Conservation (phyloP, 345 rosid genomes). For the Cardiospermum halicacabum region DNA sequence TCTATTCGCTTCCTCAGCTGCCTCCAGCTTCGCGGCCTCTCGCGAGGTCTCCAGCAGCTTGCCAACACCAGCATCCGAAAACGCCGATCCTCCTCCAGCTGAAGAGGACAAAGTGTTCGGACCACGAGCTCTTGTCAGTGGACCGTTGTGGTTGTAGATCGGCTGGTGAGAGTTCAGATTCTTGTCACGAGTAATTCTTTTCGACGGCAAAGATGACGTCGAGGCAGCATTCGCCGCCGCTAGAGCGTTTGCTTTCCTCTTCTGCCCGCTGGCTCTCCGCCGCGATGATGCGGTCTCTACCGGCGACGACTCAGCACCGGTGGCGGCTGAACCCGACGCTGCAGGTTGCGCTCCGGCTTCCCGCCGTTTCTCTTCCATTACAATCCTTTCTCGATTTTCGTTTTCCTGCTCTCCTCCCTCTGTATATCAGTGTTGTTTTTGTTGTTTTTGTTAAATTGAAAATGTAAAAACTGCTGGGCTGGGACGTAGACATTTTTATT, state of each 20-base stretch:
- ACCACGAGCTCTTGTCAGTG: slow-evolving; percentile 85
- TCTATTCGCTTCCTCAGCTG: slow-evolving; percentile 31
- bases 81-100: background rate
- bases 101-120: slow-evolving; percentile 39
- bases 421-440: background rate
- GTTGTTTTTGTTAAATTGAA: background rate
- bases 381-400: background rate
- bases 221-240: slow-evolving; percentile 42
- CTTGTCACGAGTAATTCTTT: slow-evolving; percentile 83
- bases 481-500: background rate
- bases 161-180: slow-evolving; percentile 44
- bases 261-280: slow-evolving; percentile 66
- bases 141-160: slow-evolving; percentile 84
- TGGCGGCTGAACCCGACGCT: slow-evolving; percentile 24
- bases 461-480: background rate
- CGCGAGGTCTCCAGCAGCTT: slow-evolving; percentile 26
- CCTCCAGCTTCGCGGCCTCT: slow-evolving; percentile 22
- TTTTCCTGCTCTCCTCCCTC: background rate
- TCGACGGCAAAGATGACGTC: slow-evolving; percentile 54
- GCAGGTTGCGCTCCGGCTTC: slow-evolving; percentile 42
- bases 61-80: slow-evolving; percentile 19
- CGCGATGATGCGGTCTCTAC: slow-evolving; percentile 56
- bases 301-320: slow-evolving; percentile 44
- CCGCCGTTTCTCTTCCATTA: slow-evolving; percentile 65
- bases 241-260: slow-evolving; percentile 65